Evolutionary conservation across 495 filamentous ascomycete genomes (phyloP).

Genomic region (Lineolata rhizophorae): DNA sequence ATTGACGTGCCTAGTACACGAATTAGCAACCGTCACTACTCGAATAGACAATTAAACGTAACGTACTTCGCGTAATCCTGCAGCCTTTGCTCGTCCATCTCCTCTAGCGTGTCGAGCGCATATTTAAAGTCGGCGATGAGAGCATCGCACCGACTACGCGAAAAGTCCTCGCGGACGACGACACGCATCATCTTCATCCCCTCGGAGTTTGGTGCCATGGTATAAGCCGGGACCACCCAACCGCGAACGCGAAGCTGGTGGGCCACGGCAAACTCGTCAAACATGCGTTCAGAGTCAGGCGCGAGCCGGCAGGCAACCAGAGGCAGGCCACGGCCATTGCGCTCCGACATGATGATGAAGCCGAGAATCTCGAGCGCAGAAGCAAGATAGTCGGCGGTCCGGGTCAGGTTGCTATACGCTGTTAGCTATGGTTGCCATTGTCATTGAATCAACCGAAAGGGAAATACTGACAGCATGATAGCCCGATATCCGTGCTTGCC

Average conservation of each 20-base stretch:
- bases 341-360: conserved; percentile 70
- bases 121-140: conserved; percentile 53
- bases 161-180: conserved; percentile 79
- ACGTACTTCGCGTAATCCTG: conserved; percentile 39
- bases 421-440: no score
- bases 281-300: conserved; percentile 33
- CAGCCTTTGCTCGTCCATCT: conserved; percentile 50
- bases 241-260: conserved; percentile 64
- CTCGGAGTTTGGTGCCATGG: conserved; percentile 70
- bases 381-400: conserved; percentile 61
- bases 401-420: conserved; percentile 44
- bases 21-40: background rate
- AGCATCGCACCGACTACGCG: conserved; percentile 46
- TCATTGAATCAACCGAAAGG: no score
- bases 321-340: conserved; percentile 49
- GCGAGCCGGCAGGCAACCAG: conserved; percentile 68
- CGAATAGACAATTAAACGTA: no score
- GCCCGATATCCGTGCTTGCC: conserved; percentile 70
- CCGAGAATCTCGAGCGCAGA: conserved; percentile 43
- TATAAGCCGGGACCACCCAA: conserved; percentile 87
- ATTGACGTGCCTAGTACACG: background rate
- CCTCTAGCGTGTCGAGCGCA: conserved; percentile 39
- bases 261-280: conserved; percentile 48
- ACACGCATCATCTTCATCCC: conserved; percentile 68
- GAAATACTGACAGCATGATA: conserved; percentile 42